These are phyloP conservation scores for Paecilomyces sp. DNA, from an alignment of 2,329 filamentous ascomycete species.

Conservation along the genomic window DNA sequence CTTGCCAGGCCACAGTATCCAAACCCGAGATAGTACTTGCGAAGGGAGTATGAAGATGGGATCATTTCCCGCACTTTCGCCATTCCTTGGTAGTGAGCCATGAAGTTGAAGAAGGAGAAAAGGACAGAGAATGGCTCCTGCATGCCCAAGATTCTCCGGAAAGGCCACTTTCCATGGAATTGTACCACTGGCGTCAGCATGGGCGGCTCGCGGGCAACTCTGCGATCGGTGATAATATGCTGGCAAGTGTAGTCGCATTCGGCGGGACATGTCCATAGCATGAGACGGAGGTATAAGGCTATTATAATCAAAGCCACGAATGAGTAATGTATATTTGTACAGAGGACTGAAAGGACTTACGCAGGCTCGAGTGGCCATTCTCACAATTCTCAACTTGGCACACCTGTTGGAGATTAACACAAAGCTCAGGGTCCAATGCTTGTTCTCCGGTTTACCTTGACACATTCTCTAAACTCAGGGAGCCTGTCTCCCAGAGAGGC, in stretches of 20 bases:
- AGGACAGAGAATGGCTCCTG: conserved; percentile 92
- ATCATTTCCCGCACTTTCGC: conserved; percentile 61
- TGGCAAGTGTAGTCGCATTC: conserved; percentile 99
- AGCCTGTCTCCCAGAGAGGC: conserved; percentile 80
- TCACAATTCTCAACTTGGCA: conserved; percentile 77
- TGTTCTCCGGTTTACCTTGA: conserved; percentile 53
- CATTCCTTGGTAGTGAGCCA: conserved; percentile 75
- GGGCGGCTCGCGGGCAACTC: conserved; percentile 57
- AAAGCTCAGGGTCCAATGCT: background rate
- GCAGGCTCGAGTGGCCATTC: conserved; percentile 57
- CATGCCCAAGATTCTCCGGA: conserved; percentile 80
- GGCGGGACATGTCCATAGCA: conserved; percentile 84
- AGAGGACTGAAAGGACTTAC: conserved; percentile 67
- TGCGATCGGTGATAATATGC: conserved; percentile 73
- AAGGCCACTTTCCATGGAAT: conserved; percentile 99
- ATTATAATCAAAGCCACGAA: conserved; percentile 9
- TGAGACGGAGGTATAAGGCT: conserved; percentile 78
- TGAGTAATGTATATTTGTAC: conserved; percentile 2
- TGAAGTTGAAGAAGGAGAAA: conserved; percentile 87
- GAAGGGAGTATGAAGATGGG: conserved; percentile 65
- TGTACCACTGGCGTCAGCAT: conserved; percentile 68
- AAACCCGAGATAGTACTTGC: conserved; percentile 72
- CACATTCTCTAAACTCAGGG: conserved; percentile 80
- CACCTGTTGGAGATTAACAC: conserved; percentile 47
- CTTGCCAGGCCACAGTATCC: conserved; percentile 73